Evolutionary conservation across 305 asterid genomes (phyloP).

Genomic region (Salvia sclarea): DNA sequence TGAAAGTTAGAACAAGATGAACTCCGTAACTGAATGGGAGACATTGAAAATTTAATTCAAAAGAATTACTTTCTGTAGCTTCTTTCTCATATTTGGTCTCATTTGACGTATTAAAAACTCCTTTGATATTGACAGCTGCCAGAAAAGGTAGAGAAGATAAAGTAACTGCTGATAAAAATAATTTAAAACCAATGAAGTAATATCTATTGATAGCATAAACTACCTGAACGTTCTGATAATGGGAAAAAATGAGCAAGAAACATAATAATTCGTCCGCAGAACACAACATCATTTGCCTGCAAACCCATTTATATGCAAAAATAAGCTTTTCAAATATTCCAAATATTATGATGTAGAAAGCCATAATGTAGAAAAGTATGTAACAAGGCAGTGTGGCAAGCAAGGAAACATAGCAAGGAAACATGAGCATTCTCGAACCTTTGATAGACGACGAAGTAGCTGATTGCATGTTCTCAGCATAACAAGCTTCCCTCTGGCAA

Average conservation of each 20-base stretch:
- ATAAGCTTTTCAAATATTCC: constrained; percentile 19
- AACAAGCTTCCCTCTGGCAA: constrained; percentile 98
- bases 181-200: not conserved
- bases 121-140: constrained; percentile 95
- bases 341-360: constrained; percentile 7
- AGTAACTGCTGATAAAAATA: constrained; percentile 26
- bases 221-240: constrained; percentile 97
- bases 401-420: not conserved
- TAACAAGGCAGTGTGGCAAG: not conserved
- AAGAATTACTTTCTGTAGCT: constrained; percentile 68
- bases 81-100: constrained; percentile 95
- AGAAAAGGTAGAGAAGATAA: constrained; percentile 31
- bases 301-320: constrained; percentile 27
- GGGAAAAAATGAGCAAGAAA: constrained; percentile 98
- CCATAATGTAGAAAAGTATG: not conserved
- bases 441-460: constrained; percentile 96
- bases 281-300: constrained; percentile 98
- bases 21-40: constrained; percentile 15
- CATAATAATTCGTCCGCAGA: constrained; percentile 97
- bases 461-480: constrained; percentile 98
- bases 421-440: constrained; percentile 49
- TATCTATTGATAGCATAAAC: constrained; percentile 9
- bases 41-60: constrained; percentile 10
- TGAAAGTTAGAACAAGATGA: constrained; percentile 15
- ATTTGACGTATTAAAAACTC: constrained; percentile 93